Percentiles rank a stretch among this genome's conserved stretches.
Evolutionary conservation across 176 grass and related monocot genomes (phyloP).

Genomic region (Juncus inflexus): DNA sequence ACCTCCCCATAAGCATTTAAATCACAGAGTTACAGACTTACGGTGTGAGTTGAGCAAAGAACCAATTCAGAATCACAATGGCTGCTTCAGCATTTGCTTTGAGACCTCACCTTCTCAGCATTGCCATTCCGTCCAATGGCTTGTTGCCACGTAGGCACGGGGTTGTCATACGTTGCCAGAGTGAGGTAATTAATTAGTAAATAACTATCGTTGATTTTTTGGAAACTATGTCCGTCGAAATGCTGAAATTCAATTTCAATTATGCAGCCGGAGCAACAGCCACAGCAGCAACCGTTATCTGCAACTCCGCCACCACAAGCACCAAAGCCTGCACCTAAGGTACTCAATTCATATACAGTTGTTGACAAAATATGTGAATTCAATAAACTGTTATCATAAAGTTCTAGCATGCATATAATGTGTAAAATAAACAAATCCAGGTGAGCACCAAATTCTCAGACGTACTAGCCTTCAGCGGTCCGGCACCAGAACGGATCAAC

Average conservation of each 20-base stretch:
- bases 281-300: background rate
- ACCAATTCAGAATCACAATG: too few relatives aligned
- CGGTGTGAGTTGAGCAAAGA: too few relatives aligned
- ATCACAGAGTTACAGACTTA: too few relatives aligned
- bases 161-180: conserved; percentile 10
- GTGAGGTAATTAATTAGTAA: background rate
- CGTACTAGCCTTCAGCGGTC: conserved; percentile 31
- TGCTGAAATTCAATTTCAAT: conserved; percentile 3
- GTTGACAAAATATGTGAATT: background rate
- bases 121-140: background rate
- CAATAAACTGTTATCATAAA: background rate
- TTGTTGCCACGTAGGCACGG: background rate
- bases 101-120: too few relatives aligned
- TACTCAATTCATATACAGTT: background rate
- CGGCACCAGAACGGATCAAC: conserved; percentile 32
- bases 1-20: too few relatives aligned
- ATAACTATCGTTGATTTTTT: background rate
- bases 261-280: conserved; percentile 10
- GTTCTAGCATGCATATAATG: background rate
- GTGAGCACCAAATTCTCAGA: conserved; percentile 32
- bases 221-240: background rate
- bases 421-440: background rate
- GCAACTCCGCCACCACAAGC: background rate
- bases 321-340: conserved; percentile 29
- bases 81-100: too few relatives aligned